Percentiles rank a stretch among this genome's conserved stretches.
phyloP scores from a whole-genome alignment of 2,329 filamentous ascomycete species.

The Emericellopsis cladophorae region DNA sequence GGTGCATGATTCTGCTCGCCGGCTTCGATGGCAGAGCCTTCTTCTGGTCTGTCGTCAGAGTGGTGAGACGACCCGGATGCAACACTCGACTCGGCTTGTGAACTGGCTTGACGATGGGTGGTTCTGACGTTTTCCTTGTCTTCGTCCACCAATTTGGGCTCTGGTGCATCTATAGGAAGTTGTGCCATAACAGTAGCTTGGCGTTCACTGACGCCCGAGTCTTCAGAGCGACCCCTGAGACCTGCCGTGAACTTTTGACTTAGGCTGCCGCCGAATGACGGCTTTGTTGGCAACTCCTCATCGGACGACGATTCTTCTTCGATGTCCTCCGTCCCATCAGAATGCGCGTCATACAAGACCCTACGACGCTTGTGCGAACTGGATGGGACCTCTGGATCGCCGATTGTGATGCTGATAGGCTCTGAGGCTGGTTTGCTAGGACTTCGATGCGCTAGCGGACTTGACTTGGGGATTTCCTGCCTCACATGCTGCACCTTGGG shows the following conservation, averaged over 20 bases:
- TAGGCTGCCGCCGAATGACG: slow-evolving; percentile 1
- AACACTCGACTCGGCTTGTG: not conserved
- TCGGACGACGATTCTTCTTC: slow-evolving; percentile 9
- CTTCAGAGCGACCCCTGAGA: too few relatives aligned
- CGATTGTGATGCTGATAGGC: slow-evolving; percentile 9
- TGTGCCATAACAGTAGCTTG: too few relatives aligned
- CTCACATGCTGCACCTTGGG: too few relatives aligned
- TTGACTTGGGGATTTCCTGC: not conserved
- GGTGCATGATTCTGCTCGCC: not conserved
- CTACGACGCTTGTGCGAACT: not conserved
- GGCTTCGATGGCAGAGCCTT: too few relatives aligned
- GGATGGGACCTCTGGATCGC: slow-evolving; percentile 6
- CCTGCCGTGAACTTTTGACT: slow-evolving; percentile 1
- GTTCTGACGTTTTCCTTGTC: not conserved
- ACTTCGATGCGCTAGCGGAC: slow-evolving; percentile 1
- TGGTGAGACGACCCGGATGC: not conserved
- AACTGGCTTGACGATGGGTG: not conserved
- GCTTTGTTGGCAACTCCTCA: slow-evolving; percentile 14
- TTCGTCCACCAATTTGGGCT: not conserved
- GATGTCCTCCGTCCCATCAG: slow-evolving; percentile 3
- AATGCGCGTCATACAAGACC: slow-evolving; percentile 4
- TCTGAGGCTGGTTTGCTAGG: slow-evolving; percentile 3
- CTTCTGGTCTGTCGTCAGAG: too few relatives aligned
- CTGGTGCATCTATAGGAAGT: not conserved
- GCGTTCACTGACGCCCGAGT: too few relatives aligned